Conservation (phyloP, 352 stramenopile species). For the Phytopythium kandeliae region DNA sequence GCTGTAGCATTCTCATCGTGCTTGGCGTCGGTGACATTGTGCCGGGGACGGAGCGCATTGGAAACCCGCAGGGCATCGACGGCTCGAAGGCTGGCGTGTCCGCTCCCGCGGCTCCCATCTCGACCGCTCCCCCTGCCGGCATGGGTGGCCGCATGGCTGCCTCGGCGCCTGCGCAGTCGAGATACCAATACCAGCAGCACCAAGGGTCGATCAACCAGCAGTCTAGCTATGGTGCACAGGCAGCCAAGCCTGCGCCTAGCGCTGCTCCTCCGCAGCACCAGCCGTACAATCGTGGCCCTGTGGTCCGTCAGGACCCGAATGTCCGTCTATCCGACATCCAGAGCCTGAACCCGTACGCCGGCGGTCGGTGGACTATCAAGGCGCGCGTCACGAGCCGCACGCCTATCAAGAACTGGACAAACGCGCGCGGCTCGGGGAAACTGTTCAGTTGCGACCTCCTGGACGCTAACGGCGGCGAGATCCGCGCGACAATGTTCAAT, state of each 20-base stretch:
- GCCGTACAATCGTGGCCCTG: constrained; percentile 66
- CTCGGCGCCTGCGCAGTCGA: constrained; percentile 19
- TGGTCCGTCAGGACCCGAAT: constrained; percentile 79
- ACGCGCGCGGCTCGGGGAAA: constrained; percentile 94
- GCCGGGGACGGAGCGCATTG: constrained; percentile 69
- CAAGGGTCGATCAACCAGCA: constrained; percentile 29
- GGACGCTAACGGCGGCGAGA: constrained; percentile 94
- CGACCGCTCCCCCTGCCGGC: constrained; percentile 9
- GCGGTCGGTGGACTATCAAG: constrained; percentile 94
- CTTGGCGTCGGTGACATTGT: constrained; percentile 77
- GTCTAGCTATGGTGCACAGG: constrained; percentile 16
- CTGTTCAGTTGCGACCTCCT: constrained; percentile 97
- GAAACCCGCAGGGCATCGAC: constrained; percentile 71
- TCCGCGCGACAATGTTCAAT: constrained; percentile 99
- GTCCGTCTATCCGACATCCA: constrained; percentile 79
- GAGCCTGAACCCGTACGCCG: constrained; percentile 94
- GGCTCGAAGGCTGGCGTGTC: constrained; percentile 34
- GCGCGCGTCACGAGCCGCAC: constrained; percentile 91
- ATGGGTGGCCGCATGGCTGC: not conserved
- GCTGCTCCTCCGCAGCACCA: constrained; percentile 15
- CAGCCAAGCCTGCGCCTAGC: constrained; percentile 19
- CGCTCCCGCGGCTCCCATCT: constrained; percentile 14
- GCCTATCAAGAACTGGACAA: constrained; percentile 95
- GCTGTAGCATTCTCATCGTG: constrained; percentile 73
- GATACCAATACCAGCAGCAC: constrained; percentile 31